Evolutionary conservation across 768 basidiomycete species (phyloP).

Genomic region (Boletus barrowsii): DNA sequence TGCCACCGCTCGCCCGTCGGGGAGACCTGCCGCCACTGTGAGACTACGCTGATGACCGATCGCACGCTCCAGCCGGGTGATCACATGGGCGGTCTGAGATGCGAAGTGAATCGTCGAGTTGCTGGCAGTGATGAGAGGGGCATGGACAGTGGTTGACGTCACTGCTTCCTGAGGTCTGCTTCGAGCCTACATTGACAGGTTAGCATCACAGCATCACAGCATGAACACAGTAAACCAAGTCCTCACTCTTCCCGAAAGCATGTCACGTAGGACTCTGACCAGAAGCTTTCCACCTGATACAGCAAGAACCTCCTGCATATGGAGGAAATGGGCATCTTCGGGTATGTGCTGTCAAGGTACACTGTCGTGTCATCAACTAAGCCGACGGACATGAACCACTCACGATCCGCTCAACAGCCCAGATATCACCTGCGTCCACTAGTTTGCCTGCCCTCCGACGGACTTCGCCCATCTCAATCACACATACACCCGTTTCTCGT

Average conservation of each 20-base stretch:
- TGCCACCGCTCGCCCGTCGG: conserved; percentile 25
- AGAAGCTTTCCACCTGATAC: conserved; percentile 64
- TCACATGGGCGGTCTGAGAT: conserved; percentile 18
- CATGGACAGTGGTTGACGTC: conserved; percentile 39
- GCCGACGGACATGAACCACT: conserved; percentile 19
- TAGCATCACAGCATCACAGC: neutral
- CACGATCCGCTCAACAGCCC: conserved; percentile 54
- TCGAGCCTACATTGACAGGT: conserved; percentile 38
- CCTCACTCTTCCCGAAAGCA: conserved; percentile 54
- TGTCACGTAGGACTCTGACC: conserved; percentile 64
- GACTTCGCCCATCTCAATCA: conserved; percentile 71
- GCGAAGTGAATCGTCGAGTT: conserved; percentile 18
- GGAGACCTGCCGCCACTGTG: conserved; percentile 19
- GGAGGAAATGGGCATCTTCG: conserved; percentile 46
- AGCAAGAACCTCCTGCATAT: conserved; percentile 59
- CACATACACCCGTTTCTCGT: conserved; percentile 70
- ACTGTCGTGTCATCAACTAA: neutral
- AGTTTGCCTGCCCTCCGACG: conserved; percentile 45
- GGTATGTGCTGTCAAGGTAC: conserved; percentile 47
- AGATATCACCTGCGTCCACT: conserved; percentile 77
- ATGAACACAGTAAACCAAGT: neutral
- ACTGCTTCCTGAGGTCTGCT: conserved; percentile 44
- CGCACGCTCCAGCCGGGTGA: conserved; percentile 24
- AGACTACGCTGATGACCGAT: conserved; percentile 30
- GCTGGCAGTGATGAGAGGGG: conserved; percentile 36